phyloP scores from a whole-genome alignment of 768 basidiomycete species.

The Pilatotrama ljubarskyi region DNA sequence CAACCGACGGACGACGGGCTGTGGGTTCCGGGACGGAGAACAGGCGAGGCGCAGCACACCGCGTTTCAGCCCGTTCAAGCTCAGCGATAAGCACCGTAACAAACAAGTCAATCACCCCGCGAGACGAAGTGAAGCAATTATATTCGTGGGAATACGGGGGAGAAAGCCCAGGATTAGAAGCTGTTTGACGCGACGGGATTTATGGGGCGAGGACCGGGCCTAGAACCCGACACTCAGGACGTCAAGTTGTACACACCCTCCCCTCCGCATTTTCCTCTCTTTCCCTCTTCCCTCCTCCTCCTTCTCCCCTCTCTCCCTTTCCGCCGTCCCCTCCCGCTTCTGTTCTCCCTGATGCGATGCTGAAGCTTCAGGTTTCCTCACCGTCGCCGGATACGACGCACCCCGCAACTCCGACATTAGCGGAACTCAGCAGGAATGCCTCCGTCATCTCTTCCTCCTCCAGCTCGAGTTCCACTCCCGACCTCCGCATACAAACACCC shows the following conservation, averaged over 20 bases:
- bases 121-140: background rate
- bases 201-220: conserved; percentile 12
- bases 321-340: conserved; percentile 3
- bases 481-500: conserved; percentile 42
- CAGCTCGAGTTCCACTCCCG: conserved; percentile 51
- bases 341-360: conserved; percentile 33
- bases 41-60: background rate
- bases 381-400: conserved; percentile 35
- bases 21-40: background rate
- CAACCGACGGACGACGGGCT: conserved; percentile 4
- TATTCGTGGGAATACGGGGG: conserved; percentile 12
- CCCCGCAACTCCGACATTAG: conserved; percentile 43
- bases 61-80: background rate
- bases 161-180: background rate
- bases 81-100: background rate
- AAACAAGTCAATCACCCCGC: background rate
- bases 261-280: conserved; percentile 2
- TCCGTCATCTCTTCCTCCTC: conserved; percentile 73
- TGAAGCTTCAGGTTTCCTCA: conserved; percentile 35
- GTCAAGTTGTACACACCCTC: conserved; percentile 15
- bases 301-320: conserved; percentile 6
- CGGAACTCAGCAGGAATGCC: conserved; percentile 72
- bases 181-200: background rate
- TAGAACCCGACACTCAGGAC: conserved; percentile 11
- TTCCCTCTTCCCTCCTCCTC: conserved; percentile 14